phyloP scores from a whole-genome alignment of 192 early-diverging fungal species.

The Kappamyces sp. region DNA sequence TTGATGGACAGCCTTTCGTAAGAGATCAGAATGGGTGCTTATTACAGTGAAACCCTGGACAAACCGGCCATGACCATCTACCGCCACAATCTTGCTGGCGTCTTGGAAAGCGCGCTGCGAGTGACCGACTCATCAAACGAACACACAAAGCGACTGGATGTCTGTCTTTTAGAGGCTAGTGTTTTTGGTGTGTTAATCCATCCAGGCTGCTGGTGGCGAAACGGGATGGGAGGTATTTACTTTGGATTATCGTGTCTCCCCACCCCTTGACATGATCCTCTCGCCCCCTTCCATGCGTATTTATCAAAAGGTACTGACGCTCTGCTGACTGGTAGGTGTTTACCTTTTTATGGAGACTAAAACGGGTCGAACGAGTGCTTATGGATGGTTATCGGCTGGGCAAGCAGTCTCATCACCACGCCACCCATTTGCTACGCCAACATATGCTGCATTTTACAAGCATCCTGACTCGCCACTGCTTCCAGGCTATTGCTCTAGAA shows the following conservation, averaged over 20 bases:
- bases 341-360: constrained; percentile 83
- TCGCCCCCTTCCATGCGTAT: constrained; percentile 63
- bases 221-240: constrained; percentile 90
- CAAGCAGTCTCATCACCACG: constrained; percentile 39
- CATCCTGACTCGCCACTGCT: too few species aligned
- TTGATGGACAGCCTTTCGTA: constrained; percentile 81
- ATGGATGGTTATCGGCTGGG: constrained; percentile 69
- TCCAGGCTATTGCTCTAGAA: too few species aligned
- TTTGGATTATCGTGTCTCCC: constrained; percentile 76
- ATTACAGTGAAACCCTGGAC: constrained; percentile 29
- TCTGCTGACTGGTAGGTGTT: constrained; percentile 45
- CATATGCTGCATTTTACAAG: constrained; percentile 13
- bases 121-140: constrained; percentile 64
- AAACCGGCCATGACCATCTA: constrained; percentile 70
- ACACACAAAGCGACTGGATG: constrained; percentile 75
- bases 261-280: constrained; percentile 82
- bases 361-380: constrained; percentile 76
- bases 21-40: constrained; percentile 11
- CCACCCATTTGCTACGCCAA: neutral
- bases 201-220: constrained; percentile 50
- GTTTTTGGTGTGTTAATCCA: neutral
- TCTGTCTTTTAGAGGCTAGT: constrained; percentile 61
- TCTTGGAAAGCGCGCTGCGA: constrained; percentile 74
- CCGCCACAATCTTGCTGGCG: constrained; percentile 84
- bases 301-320: constrained; percentile 46